Evolutionary conservation across 345 rosid species (phyloP), one percentile per base, ranked within the genome.

Genomic region (Bruguiera parviflora): DNA sequence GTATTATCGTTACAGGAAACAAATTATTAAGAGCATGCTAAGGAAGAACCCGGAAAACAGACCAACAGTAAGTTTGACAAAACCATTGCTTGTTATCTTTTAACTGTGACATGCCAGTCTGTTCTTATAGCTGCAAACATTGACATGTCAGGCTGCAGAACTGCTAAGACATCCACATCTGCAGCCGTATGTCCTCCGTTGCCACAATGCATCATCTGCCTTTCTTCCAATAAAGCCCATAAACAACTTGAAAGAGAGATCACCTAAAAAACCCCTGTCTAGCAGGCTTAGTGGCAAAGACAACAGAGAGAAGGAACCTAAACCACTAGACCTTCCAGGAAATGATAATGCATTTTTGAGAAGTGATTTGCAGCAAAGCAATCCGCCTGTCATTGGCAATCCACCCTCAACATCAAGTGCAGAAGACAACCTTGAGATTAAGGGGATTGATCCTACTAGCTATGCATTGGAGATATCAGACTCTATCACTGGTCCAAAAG

Each of bases 121-220:
- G 47, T 71, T 67, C 77, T 77, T 37, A 75, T 64, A 71, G 35
- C 43, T 61, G 32, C 16, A 35, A n/a, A 2, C 62, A 60, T 63
- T 51, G 31, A 66, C 49, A 21, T 78, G 6, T 79, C 76, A 95
- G 99, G 96, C 99, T 70, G 87, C 97, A 21, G 97, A 95, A 63
- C 80, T 95, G 73, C 78, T 95, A 61, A 84, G 99, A 86, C 92
- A 90, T 77, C 91, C 91, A 4, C 90, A 85, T 85, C 81, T 95
- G 72, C 96, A 90, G 71, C 80, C 90, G 3, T 84, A 86, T 78
- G 87, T 95, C 64, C 89, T 90, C 61, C 83, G 78, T 5, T 95
- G 96, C 78, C 83, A 70, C 62, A 83, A 82, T 75, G 71, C 87
- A 9, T 86, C 97, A 55, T 73, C 97, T 47, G 86, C 83, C 37